phyloP scores from a whole-genome alignment of 2,329 filamentous ascomycete genomes.

The Dendrostoma leiphaemia region DNA sequence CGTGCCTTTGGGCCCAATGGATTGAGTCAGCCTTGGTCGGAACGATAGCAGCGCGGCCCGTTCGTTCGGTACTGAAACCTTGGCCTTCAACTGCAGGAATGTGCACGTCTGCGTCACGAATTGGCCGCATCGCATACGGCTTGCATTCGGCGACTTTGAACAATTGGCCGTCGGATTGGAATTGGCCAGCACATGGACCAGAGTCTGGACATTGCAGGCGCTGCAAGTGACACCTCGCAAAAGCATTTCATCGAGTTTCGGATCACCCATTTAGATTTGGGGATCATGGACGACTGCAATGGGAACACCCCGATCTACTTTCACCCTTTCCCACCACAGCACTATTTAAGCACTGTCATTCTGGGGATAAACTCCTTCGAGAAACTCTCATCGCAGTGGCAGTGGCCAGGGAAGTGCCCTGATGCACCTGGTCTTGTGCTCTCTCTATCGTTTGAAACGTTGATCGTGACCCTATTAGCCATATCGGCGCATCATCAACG shows the following conservation, averaged over 20 bases:
- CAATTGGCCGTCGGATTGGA: neutral
- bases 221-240: neutral
- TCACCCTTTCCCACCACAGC: slow-evolving; percentile 1
- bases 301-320: too few relatives aligned
- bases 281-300: too few relatives aligned
- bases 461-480: neutral
- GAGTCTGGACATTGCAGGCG: neutral
- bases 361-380: slow-evolving; percentile 8
- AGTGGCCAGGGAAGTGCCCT: slow-evolving; percentile 10
- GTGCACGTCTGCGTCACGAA: neutral
- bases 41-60: neutral
- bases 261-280: too few relatives aligned
- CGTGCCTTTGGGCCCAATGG: neutral
- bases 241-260: too few relatives aligned
- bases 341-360: neutral
- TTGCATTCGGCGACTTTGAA: neutral
- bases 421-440: neutral
- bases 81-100: neutral
- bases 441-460: neutral
- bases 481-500: neutral
- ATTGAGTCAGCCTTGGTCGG: neutral
- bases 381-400: neutral
- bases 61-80: neutral
- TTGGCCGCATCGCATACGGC: neutral
- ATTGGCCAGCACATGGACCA: neutral